phyloP scores from a whole-genome alignment of 768 basidiomycete species.

The Rhodotorula paludigena region DNA sequence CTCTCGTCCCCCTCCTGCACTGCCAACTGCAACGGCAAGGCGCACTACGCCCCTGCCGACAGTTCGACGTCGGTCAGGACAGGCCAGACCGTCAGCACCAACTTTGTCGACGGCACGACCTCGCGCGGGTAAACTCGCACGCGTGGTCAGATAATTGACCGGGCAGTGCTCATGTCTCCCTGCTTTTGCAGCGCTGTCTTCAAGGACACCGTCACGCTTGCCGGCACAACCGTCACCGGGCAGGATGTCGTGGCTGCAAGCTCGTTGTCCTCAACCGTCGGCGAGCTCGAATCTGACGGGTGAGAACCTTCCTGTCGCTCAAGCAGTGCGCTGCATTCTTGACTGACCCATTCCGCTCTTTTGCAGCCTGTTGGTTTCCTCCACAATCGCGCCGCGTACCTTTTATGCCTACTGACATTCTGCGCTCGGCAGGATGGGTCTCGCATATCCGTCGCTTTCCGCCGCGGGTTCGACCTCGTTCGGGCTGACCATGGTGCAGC shows the following conservation, averaged over 20 bases:
- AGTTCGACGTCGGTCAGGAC: slow-evolving; percentile 27
- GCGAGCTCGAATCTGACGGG: slow-evolving; percentile 20
- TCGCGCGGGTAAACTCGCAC: slow-evolving; percentile 34
- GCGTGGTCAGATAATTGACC: neutral
- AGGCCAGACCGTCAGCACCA: slow-evolving; percentile 28
- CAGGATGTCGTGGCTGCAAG: slow-evolving; percentile 39
- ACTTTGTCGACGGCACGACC: slow-evolving; percentile 42
- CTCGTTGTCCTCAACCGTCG: slow-evolving; percentile 30
- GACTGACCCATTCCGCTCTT: neutral
- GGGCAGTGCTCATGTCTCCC: slow-evolving; percentile 16
- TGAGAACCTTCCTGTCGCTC: neutral
- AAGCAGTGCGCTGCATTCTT: neutral
- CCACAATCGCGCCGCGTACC: too few relatives aligned
- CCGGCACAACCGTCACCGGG: slow-evolving; percentile 18
- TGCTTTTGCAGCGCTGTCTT: slow-evolving; percentile 34
- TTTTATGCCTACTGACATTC: neutral
- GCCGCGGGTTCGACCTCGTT: slow-evolving; percentile 19
- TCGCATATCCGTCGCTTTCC: slow-evolving; percentile 29
- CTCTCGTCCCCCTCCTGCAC: slow-evolving; percentile 26
- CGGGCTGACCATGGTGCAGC: slow-evolving; percentile 18
- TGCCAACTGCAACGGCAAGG: slow-evolving; percentile 17
- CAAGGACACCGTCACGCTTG: slow-evolving; percentile 33
- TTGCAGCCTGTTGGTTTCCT: neutral
- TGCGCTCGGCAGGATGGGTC: slow-evolving; percentile 21
- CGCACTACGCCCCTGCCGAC: slow-evolving; percentile 32